A percentile compares a stretch with the other conserved stretches of the same genome.
Evolutionary conservation across 2,329 filamentous ascomycete genomes (phyloP).

Genomic region (Cercospora janseana): DNA sequence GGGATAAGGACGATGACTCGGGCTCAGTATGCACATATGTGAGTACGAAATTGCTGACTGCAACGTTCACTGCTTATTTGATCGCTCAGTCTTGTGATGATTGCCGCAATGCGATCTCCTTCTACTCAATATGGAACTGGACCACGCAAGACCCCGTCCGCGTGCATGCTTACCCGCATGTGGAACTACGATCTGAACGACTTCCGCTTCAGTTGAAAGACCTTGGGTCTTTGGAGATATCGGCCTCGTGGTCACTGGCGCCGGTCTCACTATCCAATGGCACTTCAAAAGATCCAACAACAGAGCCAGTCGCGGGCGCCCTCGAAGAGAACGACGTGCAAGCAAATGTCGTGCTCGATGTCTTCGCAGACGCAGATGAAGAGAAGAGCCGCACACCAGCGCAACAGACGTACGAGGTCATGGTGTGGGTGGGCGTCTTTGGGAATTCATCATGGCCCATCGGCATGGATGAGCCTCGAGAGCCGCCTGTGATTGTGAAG

Average conservation of each 20-base stretch:
- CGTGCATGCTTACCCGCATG: slow-evolving; percentile 22
- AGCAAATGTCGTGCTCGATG: slow-evolving; percentile 22
- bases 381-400: slow-evolving; percentile 14
- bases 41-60: not conserved
- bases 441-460: slow-evolving; percentile 20
- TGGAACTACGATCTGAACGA: slow-evolving; percentile 18
- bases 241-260: slow-evolving; percentile 20
- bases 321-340: slow-evolving; percentile 18
- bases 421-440: slow-evolving; percentile 27
- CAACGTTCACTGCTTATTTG: not conserved
- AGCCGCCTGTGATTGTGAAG: slow-evolving; percentile 16
- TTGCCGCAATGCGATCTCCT: slow-evolving; percentile 8
- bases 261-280: slow-evolving; percentile 15
- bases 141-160: slow-evolving; percentile 12
- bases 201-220: slow-evolving; percentile 18
- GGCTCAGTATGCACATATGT: slow-evolving; percentile 22
- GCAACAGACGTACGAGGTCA: slow-evolving; percentile 25
- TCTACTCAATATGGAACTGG: slow-evolving; percentile 22
- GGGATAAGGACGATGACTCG: slow-evolving; percentile 19
- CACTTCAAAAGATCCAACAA: slow-evolving; percentile 15
- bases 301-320: slow-evolving; percentile 5
- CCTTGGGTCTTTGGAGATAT: slow-evolving; percentile 13
- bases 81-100: slow-evolving; percentile 1
- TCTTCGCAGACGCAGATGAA: slow-evolving; percentile 23
- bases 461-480: slow-evolving; percentile 14